These are phyloP conservation scores for Aspergillus brunneoviolaceus DNA, from an alignment of 2,329 filamentous ascomycete species.

Conservation along the genomic window DNA sequence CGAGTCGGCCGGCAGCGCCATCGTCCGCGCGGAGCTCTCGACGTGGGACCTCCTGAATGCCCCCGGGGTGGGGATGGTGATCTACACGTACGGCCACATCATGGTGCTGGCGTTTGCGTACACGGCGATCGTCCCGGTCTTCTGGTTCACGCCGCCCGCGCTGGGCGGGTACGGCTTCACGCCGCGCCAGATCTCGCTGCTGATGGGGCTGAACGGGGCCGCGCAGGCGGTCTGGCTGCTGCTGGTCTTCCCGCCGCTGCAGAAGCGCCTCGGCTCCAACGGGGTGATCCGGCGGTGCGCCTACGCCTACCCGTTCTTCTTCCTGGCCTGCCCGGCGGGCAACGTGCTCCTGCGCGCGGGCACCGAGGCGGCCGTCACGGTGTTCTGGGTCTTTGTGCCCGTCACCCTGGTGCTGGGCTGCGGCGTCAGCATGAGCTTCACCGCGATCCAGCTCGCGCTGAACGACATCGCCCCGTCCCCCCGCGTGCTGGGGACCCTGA, in stretches of 20 bases:
- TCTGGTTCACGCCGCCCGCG: conserved; percentile 62
- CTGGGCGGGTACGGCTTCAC: conserved; percentile 67
- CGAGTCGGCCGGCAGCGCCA: neutral
- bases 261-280: conserved; percentile 65
- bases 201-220: conserved; percentile 64
- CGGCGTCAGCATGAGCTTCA: conserved; percentile 69
- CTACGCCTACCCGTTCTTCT: conserved; percentile 63
- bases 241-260: conserved; percentile 66
- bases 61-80: conserved; percentile 65
- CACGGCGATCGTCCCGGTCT: conserved; percentile 68
- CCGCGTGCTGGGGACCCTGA: conserved; percentile 67
- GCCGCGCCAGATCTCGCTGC: conserved; percentile 62
- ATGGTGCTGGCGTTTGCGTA: conserved; percentile 70
- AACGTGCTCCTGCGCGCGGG: conserved; percentile 56
- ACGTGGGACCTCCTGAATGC: conserved; percentile 17
- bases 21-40: neutral
- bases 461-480: conserved; percentile 71
- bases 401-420: conserved; percentile 55
- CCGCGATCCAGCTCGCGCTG: conserved; percentile 68
- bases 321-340: conserved; percentile 54
- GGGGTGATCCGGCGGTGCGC: conserved; percentile 62
- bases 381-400: conserved; percentile 59
- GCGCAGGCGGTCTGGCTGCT: conserved; percentile 72
- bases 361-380: conserved; percentile 1
- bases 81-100: conserved; percentile 65